Base-by-base conservation (phyloP, 257 asterid species). In the Nyctanthes arbortristis region DNA sequence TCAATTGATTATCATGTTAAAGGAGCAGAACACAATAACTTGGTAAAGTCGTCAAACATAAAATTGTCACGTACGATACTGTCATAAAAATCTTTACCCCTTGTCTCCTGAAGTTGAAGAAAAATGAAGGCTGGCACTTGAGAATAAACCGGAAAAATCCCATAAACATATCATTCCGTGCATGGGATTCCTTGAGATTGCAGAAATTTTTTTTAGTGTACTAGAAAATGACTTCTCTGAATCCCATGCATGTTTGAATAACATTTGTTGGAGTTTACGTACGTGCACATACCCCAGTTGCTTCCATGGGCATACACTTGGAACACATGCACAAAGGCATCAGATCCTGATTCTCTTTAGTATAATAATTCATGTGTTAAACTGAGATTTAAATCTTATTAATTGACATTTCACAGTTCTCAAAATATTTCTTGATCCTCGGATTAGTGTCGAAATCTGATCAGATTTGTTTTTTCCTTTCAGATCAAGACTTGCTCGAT, bases 211-310 rank as follows among this genome's bases (percentile, higher is more conserved):
- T 5, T 11, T 2, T 18, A 30, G 32, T 16, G 14, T 8, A 70
- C 29, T 33, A 22, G 59, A 52, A 52, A 20, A 20, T 33, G 12
- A 22, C 32, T 13, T 39, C 5, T 45, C 62, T 31, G 72, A 65
- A 73, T 39, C 34, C 65, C 64, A 59, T 70, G 69, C 11, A n/a
- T n/a, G n/a, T 25, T 47, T 59, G 37, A 60, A 8, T 45, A 32
- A 16, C 7, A 29, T 13, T 14, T 57, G 35, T 54, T 7, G 5
- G 8, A 49, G 2, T 9, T 5, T 35, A 35, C 40, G 58, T 1
- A 49, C 13, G 58, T 49, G 22, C 27, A 22, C 13, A 18, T 1
- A 47, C 8, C 1, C 18, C 30, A 32, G 2, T 66, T 60, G 59
- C 22, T 54, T 73, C 55, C 62, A 52, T 22, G 7, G 27, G 27